phyloP scores from a whole-genome alignment of 306 rosid species.

The Corylus avellana region DNA sequence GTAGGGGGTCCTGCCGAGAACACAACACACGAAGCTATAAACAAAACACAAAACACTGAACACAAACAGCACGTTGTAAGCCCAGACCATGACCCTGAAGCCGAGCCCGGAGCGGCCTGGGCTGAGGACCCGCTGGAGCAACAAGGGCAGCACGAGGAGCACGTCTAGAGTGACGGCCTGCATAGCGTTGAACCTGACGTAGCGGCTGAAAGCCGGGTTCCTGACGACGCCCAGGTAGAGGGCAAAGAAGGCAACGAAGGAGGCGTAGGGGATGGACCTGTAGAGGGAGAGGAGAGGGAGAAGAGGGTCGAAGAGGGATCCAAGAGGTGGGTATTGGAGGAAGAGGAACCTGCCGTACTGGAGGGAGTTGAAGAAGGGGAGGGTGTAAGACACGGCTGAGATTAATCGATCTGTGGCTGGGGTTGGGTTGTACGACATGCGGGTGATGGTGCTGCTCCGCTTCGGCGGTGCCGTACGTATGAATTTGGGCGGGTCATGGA shows the following conservation, averaged over 20 bases:
- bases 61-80: constrained; percentile 48
- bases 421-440: constrained; percentile 53
- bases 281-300: constrained; percentile 66
- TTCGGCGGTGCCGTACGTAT: constrained; percentile 18
- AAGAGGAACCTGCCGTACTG: constrained; percentile 78
- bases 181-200: constrained; percentile 80
- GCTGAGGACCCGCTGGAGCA: constrained; percentile 65
- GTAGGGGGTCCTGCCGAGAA: constrained; percentile 72
- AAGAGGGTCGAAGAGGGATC: constrained; percentile 67
- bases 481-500: constrained; percentile 5
- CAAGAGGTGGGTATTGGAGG: constrained; percentile 54
- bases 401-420: constrained; percentile 71
- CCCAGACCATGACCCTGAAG: constrained; percentile 54
- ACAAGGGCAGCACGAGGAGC: constrained; percentile 67
- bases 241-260: constrained; percentile 90
- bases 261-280: constrained; percentile 78
- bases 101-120: constrained; percentile 66
- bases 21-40: constrained; percentile 50
- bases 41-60: constrained; percentile 64
- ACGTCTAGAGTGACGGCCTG: constrained; percentile 85
- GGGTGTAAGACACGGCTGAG: constrained; percentile 76
- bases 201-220: constrained; percentile 65
- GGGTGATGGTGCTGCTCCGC: constrained; percentile 28
- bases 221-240: constrained; percentile 81
- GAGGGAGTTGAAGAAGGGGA: constrained; percentile 90